Conservation (phyloP, 2,329 filamentous ascomycete species). For the Triangularia verruculosa region DNA sequence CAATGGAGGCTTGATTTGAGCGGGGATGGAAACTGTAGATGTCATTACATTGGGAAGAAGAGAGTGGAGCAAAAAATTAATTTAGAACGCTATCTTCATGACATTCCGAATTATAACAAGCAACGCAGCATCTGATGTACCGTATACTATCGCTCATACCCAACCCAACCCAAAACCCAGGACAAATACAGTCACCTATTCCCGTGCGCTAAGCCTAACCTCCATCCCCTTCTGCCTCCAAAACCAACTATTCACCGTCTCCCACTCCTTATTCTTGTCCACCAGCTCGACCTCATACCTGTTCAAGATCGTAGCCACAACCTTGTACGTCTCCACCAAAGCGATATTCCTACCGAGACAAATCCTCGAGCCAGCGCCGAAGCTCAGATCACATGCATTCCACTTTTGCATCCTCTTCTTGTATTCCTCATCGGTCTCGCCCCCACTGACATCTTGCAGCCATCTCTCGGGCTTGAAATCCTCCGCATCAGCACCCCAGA, state of each 20-base stretch:
- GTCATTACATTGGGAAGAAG: too few relatives aligned
- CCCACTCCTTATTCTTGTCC: slow-evolving; percentile 18
- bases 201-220: slow-evolving; percentile 1
- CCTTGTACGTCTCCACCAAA: slow-evolving; percentile 35
- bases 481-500: slow-evolving; percentile 44
- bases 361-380: slow-evolving; percentile 34
- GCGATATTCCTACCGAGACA: slow-evolving; percentile 38
- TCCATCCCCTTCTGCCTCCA: slow-evolving; percentile 14
- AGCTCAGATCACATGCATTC: slow-evolving; percentile 37
- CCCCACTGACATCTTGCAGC: slow-evolving; percentile 32
- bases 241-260: slow-evolving; percentile 17
- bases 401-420: slow-evolving; percentile 33
- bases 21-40: too few relatives aligned
- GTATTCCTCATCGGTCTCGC: slow-evolving; percentile 11
- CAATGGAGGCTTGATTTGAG: too few relatives aligned
- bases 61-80: too few relatives aligned
- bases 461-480: slow-evolving; percentile 46
- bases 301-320: slow-evolving; percentile 43
- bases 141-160: too few relatives aligned
- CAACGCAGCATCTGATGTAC: too few relatives aligned
- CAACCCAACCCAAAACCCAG: too few relatives aligned
- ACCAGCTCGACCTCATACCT: slow-evolving; percentile 32
- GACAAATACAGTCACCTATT: too few relatives aligned
- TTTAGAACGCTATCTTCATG: too few relatives aligned
- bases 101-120: too few relatives aligned